Conservation (phyloP, 495 filamentous ascomycete species). For the Tetracladium setigerum region DNA sequence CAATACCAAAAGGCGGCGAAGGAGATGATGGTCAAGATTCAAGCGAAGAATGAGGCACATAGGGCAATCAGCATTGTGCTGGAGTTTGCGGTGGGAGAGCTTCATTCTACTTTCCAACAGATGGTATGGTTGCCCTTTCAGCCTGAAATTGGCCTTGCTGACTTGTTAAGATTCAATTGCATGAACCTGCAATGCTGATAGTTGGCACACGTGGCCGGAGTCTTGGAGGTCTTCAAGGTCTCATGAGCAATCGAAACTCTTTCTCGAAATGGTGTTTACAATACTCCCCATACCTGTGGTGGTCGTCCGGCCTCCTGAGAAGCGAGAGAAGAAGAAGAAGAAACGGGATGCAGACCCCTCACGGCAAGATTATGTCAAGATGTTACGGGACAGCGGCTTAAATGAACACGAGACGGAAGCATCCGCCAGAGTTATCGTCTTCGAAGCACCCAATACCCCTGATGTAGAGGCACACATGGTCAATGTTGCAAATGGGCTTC, state of each 20-base stretch:
- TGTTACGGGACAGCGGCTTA: constrained; percentile 60
- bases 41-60: constrained; percentile 76
- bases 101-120: constrained; percentile 86
- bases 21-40: constrained; percentile 67
- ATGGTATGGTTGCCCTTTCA: constrained; percentile 53
- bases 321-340: constrained; percentile 85
- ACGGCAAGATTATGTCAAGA: constrained; percentile 72
- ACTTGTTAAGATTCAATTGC: constrained; percentile 69
- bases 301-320: constrained; percentile 84
- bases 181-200: constrained; percentile 91
- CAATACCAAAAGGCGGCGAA: constrained; percentile 76
- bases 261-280: constrained; percentile 97
- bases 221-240: constrained; percentile 78
- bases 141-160: constrained; percentile 6
- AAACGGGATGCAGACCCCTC: constrained; percentile 77
- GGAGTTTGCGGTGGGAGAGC: constrained; percentile 86
- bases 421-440: constrained; percentile 27
- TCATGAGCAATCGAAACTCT: constrained; percentile 73
- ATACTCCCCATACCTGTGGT: constrained; percentile 93
- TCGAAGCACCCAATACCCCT: constrained; percentile 31
- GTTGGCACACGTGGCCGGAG: constrained; percentile 88
- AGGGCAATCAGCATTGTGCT: constrained; percentile 81
- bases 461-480: constrained; percentile 66
- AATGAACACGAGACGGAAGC: constrained; percentile 42
- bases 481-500: constrained; percentile 61